Evolutionary conservation across 306 rosid species (phyloP), one percentile per base, ranked within the genome.

Genomic region (Urtica urens): DNA sequence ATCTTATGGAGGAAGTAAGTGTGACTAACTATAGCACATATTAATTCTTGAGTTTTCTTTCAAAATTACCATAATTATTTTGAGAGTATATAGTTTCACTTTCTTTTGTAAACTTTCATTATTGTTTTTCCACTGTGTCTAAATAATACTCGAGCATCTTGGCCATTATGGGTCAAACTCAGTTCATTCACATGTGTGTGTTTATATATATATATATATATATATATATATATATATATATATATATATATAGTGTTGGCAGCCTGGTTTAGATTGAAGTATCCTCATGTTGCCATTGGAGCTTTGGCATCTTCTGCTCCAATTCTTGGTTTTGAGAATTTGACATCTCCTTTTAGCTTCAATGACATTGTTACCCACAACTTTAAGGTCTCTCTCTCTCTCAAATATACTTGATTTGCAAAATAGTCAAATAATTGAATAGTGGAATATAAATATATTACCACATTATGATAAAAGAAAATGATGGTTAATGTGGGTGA

Each of bases 1-100:
- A 45, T 87, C 96, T 62, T 87, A 87, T 14, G 94, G 96, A 50
- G 87, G 96, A 87, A 87, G 94, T 78, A 79, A 28, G 69, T 25
- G 12, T 23, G 5, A 20, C 25, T 3, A n/a, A n/a, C n/a, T n/a
- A n/a, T n/a, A n/a, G n/a, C n/a, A n/a, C n/a, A n/a, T n/a, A n/a
- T n/a, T n/a, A n/a, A n/a, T n/a, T n/a, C n/a, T n/a, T n/a, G n/a
- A n/a, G n/a, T n/a, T n/a, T n/a, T n/a, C n/a, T n/a, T n/a, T n/a
- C n/a, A n/a, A n/a, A n/a, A n/a, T n/a, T n/a, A n/a, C n/a, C n/a
- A n/a, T n/a, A n/a, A n/a, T n/a, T n/a, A n/a, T n/a, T n/a, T n/a
- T n/a, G n/a, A n/a, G n/a, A n/a, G n/a, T n/a, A n/a, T n/a, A n/a
- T n/a, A n/a, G n/a, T n/a, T n/a, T n/a, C n/a, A n/a, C n/a, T n/a